Conservation (phyloP, 768 basidiomycete genomes). For the Russula ochroleuca region DNA sequence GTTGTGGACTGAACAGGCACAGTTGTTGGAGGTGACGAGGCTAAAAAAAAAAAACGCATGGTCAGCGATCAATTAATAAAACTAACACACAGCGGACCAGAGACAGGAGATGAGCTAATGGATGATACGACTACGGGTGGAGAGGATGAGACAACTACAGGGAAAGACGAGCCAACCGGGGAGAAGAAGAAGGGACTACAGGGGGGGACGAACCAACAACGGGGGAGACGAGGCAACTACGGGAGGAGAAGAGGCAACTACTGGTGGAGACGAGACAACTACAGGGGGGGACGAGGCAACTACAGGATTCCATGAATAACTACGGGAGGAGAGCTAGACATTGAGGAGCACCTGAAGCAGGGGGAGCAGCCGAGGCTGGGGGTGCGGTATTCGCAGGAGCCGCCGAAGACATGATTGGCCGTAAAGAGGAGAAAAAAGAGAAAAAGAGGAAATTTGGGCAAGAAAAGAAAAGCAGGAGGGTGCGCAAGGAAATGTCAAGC, state of each 20-base stretch:
- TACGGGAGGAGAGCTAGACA: background rate
- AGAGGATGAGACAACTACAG: background rate
- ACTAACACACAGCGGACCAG: background rate
- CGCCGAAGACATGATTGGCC: background rate
- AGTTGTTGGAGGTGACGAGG: background rate
- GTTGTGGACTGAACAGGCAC: background rate
- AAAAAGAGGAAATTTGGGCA: background rate
- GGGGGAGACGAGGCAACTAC: background rate
- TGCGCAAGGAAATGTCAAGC: slow-evolving; percentile 2
- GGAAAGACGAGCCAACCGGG: background rate
- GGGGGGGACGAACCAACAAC: background rate
- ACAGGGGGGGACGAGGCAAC: too few species aligned
- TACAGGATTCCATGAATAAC: too few species aligned
- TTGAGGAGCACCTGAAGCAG: background rate
- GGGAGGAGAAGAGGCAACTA: background rate
- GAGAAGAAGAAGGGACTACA: background rate
- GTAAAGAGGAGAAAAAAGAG: background rate
- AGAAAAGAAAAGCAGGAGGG: background rate
- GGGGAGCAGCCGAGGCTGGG: background rate
- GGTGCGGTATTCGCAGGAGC: background rate
- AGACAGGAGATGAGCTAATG: background rate
- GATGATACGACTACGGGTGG: background rate
- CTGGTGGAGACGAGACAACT: too few species aligned
- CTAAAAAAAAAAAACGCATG: background rate
- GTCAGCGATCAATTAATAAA: background rate